phyloP scores from a whole-genome alignment of 441 rosid genomes.

The Jatropha podagrica region DNA sequence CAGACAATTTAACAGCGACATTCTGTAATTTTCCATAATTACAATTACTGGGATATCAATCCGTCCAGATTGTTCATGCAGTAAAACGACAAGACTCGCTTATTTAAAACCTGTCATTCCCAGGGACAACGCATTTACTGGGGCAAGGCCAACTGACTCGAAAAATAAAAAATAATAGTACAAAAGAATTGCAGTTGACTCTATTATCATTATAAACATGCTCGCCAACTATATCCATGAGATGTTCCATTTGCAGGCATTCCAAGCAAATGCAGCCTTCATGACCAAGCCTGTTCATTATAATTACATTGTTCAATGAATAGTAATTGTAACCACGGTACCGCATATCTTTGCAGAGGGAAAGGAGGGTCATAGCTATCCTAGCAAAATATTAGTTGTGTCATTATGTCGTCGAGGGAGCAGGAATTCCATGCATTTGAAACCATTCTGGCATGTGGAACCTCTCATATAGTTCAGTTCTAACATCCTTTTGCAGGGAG shows the following conservation, averaged over 20 bases:
- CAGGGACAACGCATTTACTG: not conserved
- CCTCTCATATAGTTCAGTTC: constrained; percentile 39
- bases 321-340: no score
- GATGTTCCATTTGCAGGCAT: not conserved
- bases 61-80: not conserved
- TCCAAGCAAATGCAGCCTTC: no score
- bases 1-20: no score
- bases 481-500: constrained; percentile 47
- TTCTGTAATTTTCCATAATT: no score
- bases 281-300: not conserved
- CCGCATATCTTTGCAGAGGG: not conserved
- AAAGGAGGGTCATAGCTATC: not conserved
- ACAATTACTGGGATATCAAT: not conserved
- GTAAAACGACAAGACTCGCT: not conserved
- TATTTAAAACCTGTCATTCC: not conserved
- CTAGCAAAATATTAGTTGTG: not conserved
- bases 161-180: no score
- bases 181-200: not conserved
- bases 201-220: not conserved
- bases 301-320: not conserved
- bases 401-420: constrained; percentile 8
- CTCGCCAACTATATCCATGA: not conserved
- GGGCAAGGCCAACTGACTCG: not conserved
- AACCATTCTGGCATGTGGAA: constrained; percentile 61
- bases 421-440: constrained; percentile 51